Conservation (phyloP, 1,139 yeast species). For the Magnusiomyces paraingens region DNA sequence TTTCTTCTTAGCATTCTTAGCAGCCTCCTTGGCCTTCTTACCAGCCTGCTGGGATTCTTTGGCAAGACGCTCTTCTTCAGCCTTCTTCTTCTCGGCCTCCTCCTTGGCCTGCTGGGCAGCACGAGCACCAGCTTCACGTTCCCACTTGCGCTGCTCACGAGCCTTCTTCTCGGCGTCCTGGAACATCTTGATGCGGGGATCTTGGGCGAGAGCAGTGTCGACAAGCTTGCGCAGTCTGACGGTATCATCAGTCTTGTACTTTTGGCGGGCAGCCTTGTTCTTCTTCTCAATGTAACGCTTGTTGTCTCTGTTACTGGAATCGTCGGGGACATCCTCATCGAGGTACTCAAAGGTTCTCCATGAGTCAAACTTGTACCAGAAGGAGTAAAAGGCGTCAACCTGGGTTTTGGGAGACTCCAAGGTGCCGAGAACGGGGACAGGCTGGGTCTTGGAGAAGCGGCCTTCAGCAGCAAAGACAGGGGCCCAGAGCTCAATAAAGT, state of each 20-base stretch:
- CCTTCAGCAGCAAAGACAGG: conserved; percentile 88
- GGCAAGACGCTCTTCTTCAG: conserved; percentile 63
- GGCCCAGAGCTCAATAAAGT: conserved; percentile 87
- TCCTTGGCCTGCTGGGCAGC: conserved; percentile 78
- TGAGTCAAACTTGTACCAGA: conserved; percentile 94
- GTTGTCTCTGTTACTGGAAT: conserved; percentile 97
- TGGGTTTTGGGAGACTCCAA: conserved; percentile 64
- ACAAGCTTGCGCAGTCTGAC: conserved; percentile 82
- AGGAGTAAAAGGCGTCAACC: conserved; percentile 81
- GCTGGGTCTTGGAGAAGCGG: conserved; percentile 85
- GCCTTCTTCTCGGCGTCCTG: conserved; percentile 93
- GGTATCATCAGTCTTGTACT: conserved; percentile 96
- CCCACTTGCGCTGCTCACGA: conserved; percentile 95
- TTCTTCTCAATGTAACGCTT: conserved; percentile 97
- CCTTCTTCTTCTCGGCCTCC: conserved; percentile 77
- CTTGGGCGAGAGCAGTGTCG: conserved; percentile 81
- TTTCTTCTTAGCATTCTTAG: conserved; percentile 95
- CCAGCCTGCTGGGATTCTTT: conserved; percentile 54
- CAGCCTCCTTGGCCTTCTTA: conserved; percentile 96
- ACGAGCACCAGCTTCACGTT: conserved; percentile 94
- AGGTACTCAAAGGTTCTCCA: conserved; percentile 98
- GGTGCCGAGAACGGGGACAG: conserved; percentile 78
- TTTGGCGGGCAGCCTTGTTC: conserved; percentile 93
- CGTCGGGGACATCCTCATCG: conserved; percentile 99
- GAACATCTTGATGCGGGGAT: conserved; percentile 90